phyloP scores from a whole-genome alignment of 176 grass and related monocot species.

The Poa annua region DNA sequence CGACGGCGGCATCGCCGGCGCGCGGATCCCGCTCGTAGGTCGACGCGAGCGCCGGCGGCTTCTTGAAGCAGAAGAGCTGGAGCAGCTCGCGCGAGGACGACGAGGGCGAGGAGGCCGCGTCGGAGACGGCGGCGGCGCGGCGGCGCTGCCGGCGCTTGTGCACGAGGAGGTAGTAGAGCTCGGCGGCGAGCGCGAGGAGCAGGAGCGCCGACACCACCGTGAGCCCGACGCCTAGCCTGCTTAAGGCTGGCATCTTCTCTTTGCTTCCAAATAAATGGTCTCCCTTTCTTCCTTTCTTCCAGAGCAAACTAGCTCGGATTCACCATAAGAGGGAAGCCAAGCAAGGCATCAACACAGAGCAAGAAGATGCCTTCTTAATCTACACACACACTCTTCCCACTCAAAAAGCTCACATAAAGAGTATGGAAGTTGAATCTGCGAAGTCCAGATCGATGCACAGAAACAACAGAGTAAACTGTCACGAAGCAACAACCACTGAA shows the following conservation, averaged over 20 bases:
- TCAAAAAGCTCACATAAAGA: slow-evolving; percentile 2
- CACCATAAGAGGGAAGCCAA: slow-evolving; percentile 26
- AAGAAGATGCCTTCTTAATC: not conserved
- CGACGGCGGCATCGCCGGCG: not conserved
- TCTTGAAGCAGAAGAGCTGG: slow-evolving; percentile 80
- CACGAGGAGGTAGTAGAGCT: slow-evolving; percentile 89
- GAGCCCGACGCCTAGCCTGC: slow-evolving; percentile 62
- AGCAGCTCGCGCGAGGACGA: slow-evolving; percentile 60
- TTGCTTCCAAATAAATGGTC: not conserved
- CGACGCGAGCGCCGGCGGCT: slow-evolving; percentile 44
- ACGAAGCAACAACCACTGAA: slow-evolving; percentile 18
- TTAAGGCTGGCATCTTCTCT: slow-evolving; percentile 66
- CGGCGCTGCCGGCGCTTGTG: slow-evolving; percentile 63
- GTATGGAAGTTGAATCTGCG: not conserved
- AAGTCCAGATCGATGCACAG: not conserved
- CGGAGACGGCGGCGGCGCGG: slow-evolving; percentile 45
- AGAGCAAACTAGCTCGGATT: slow-evolving; percentile 29
- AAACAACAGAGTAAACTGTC: slow-evolving; percentile 42
- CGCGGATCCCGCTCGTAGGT: slow-evolving; percentile 47
- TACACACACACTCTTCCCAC: slow-evolving; percentile 17
- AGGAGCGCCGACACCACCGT: slow-evolving; percentile 69
- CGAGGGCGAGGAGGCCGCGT: slow-evolving; percentile 48
- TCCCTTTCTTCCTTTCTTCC: not conserved
- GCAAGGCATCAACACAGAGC: not conserved
- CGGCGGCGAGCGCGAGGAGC: slow-evolving; percentile 73